These are phyloP conservation scores for Backusella mclennaniae DNA, from an alignment of 192 early-diverging fungal species.

Conservation along the genomic window DNA sequence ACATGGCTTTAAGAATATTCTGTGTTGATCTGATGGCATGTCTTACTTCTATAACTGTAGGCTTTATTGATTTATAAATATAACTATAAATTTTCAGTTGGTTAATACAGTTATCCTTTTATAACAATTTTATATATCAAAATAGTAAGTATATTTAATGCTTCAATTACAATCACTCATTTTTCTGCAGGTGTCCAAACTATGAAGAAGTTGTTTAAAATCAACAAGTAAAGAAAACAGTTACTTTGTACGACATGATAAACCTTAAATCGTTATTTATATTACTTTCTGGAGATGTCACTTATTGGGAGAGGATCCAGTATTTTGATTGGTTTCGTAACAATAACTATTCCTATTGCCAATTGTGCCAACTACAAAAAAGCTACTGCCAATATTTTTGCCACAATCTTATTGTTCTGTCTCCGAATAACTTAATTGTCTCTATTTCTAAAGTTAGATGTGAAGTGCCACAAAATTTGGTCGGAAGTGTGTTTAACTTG, in stretches of 20 bases:
- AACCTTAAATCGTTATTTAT: background rate
- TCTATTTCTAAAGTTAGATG: background rate
- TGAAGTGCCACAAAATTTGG: conserved; percentile 64
- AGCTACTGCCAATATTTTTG: background rate
- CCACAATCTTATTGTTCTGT: background rate
- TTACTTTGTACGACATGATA: background rate
- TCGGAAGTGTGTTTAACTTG: conserved; percentile 74
- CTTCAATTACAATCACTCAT: background rate
- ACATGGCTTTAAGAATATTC: background rate
- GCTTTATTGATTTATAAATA: background rate
- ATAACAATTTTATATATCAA: background rate
- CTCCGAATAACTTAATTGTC: conserved; percentile 4
- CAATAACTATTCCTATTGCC: background rate
- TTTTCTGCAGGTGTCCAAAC: background rate
- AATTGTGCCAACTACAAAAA: background rate
- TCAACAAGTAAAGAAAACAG: background rate
- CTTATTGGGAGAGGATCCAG: background rate
- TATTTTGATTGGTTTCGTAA: conserved; percentile 1
- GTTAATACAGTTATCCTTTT: background rate
- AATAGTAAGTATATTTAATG: background rate
- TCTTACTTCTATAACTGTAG: background rate
- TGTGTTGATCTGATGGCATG: background rate
- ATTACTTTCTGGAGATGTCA: background rate
- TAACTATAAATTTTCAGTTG: background rate
- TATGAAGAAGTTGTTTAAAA: background rate